Base-by-base conservation (phyloP, 129 eudicot genomes). In the Chrysanthemum lavandulifolium region DNA sequence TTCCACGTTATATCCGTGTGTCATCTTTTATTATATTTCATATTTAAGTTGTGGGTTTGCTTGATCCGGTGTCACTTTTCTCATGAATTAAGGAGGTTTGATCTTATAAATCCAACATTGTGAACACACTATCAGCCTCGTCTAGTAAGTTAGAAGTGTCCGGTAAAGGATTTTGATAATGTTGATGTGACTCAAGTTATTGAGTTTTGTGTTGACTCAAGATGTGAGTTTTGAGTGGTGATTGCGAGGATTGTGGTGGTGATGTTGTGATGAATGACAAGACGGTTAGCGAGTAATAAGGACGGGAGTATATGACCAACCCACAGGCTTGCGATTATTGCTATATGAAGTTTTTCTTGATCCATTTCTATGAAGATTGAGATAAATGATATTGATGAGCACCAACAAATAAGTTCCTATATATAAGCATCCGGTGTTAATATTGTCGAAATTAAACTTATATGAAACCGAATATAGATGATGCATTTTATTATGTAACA, bases 241-340 rank as follows among this genome's bases (percentile, higher is more conserved):
- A 73, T 51, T 18, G 63, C 57, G 73, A 86, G 69, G 59, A 86
- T 57, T 68, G 90, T 86, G 85, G 62, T 79, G 18, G 4, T 8
- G 79, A 73, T 66, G 79, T 67, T 15, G 73, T 86, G 79, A 68
- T 45, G 50, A 71, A 85, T 63, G 79, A 76, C 74, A 25, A 86
- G 87, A 72, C 77, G 79, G 60, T 77, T 48, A 57, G 19, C 85
- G 54, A 86, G 83, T 58, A 51, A 43, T 1, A 83, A 67, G 19
- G 50, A 74, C 9, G 91, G 91, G 48, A 86, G 75, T 60, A 82
- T 53, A 72, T 85, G 89, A 23, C 89, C 89, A 72, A 71, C 67
- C 5, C 84, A 86, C 6, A 82, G 85, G 74, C 87, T 83, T 53
- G 85, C 64, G 55, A 86, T 68, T 3, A 86, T 45, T 3, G 81